These are phyloP conservation scores for Cordyceps cicadae DNA, from an alignment of 2,329 filamentous ascomycete species.

Conservation along the genomic window DNA sequence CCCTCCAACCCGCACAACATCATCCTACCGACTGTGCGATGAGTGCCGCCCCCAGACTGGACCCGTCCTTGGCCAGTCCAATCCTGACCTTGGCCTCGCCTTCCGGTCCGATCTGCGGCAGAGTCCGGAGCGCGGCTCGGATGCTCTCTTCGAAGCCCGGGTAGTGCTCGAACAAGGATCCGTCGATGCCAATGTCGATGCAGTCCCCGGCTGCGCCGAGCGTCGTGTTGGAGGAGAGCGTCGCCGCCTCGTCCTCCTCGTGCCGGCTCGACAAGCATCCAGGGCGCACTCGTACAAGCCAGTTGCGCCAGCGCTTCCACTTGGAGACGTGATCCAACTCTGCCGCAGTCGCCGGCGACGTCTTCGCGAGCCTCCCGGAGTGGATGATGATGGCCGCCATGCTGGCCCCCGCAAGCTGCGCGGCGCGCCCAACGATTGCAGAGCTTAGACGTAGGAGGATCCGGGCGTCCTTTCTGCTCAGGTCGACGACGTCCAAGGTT, in stretches of 20 bases:
- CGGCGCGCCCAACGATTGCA: conserved; percentile 16
- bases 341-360: background rate
- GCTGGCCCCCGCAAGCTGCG: conserved; percentile 16
- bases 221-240: conserved; percentile 16
- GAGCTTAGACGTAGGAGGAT: conserved; percentile 51
- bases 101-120: conserved; percentile 48
- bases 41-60: conserved; percentile 62
- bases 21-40: conserved; percentile 39
- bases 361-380: conserved; percentile 10
- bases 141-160: conserved; percentile 60
- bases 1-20: background rate
- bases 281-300: background rate
- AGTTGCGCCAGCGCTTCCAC: background rate
- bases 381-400: conserved; percentile 19
- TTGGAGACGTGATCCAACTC: background rate
- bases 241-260: background rate
- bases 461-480: conserved; percentile 39
- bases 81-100: conserved; percentile 61
- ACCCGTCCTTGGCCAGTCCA: conserved; percentile 65
- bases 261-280: background rate
- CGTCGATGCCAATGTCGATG: conserved; percentile 61
- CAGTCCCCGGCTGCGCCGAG: conserved; percentile 27
- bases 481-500: background rate
- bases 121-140: conserved; percentile 53
- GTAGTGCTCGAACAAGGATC: conserved; percentile 64